Conservation (phyloP, 1,284 basidiomycete genomes). For the Cryptococcus depauperatus region DNA sequence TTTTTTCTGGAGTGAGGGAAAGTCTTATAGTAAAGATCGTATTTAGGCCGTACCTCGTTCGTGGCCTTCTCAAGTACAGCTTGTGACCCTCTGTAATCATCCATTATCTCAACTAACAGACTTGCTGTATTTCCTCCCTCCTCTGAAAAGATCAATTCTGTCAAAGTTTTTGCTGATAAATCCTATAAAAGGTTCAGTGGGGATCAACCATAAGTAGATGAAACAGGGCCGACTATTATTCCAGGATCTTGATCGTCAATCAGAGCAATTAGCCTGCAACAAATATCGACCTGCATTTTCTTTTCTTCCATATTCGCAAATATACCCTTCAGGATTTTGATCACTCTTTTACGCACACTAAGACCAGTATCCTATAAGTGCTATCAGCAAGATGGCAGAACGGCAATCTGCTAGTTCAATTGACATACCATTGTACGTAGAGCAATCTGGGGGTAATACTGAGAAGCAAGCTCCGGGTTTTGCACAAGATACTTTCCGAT, state of each 20-base stretch:
- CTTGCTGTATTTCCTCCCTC: constrained; percentile 50
- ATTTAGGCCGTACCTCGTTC: constrained; percentile 49
- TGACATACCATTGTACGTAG: constrained; percentile 71
- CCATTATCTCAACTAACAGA: constrained; percentile 76
- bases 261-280: constrained; percentile 63
- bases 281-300: constrained; percentile 65
- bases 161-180: constrained; percentile 74
- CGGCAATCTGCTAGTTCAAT: background rate
- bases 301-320: constrained; percentile 58
- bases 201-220: background rate
- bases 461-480: constrained; percentile 68
- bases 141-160: constrained; percentile 73
- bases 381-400: background rate
- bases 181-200: constrained; percentile 49
- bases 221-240: constrained; percentile 54
- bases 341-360: constrained; percentile 84
- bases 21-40: background rate
- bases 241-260: constrained; percentile 87
- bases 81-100: constrained; percentile 69
- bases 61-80: constrained; percentile 77
- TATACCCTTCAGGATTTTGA: constrained; percentile 81
- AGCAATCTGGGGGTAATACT: constrained; percentile 78
- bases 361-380: constrained; percentile 72
- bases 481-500: constrained; percentile 92
- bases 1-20: too few species aligned